Conservation (phyloP, 1,284 basidiomycete species). For the Volvariella volvacea region DNA sequence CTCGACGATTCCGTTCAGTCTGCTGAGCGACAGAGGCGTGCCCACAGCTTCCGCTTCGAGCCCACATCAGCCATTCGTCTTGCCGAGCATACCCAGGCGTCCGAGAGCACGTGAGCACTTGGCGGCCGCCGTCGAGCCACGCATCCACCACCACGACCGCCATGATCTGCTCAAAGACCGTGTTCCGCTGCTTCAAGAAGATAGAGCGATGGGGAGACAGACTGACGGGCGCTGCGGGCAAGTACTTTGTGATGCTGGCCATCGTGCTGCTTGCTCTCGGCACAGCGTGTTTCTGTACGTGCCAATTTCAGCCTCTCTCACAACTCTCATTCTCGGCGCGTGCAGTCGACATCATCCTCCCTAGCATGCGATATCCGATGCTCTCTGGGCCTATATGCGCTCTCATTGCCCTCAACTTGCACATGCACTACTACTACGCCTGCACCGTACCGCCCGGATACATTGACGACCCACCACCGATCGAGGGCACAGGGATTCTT, state of each 20-base stretch:
- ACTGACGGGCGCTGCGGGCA: conserved; percentile 86
- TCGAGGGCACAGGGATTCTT: conserved; percentile 32
- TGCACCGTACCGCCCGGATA: conserved; percentile 76
- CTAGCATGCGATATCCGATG: conserved; percentile 43
- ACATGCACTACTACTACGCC: conserved; percentile 80
- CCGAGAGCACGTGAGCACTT: no score
- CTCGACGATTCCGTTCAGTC: no score
- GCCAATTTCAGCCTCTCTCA: neutral
- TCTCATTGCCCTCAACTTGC: conserved; percentile 73
- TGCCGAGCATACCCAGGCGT: no score
- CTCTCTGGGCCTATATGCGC: conserved; percentile 61
- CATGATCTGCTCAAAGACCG: conserved; percentile 47
- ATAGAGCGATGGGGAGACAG: conserved; percentile 75
- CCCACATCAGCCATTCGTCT: no score
- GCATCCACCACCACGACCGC: no score
- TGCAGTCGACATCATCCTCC: conserved; percentile 70
- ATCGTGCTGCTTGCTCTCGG: conserved; percentile 65
- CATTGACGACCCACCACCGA: conserved; percentile 42
- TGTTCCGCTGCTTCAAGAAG: conserved; percentile 83
- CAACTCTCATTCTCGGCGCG: conserved; percentile 1
- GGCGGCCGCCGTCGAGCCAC: no score
- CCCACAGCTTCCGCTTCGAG: no score
- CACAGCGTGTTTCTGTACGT: conserved; percentile 78
- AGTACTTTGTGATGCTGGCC: conserved; percentile 81
- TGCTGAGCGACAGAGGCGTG: no score